Percentiles rank a stretch among this genome's conserved stretches.
These are phyloP conservation scores for Jackrogersella multiformis DNA, from an alignment of 495 filamentous ascomycete species.

Conservation along the genomic window DNA sequence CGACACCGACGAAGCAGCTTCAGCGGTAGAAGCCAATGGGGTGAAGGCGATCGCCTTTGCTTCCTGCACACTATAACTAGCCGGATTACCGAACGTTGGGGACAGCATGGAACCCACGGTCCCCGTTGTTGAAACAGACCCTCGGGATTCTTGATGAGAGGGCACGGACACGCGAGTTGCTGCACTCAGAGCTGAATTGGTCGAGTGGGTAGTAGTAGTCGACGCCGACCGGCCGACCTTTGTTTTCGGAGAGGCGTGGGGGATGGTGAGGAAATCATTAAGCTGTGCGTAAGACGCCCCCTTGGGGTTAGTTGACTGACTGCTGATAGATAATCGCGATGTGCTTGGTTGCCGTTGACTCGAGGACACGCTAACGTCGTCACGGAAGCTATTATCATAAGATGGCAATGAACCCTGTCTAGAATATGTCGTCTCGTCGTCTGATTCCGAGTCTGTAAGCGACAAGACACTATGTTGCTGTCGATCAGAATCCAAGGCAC, in stretches of 20 bases:
- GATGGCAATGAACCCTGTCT: conserved; percentile 32
- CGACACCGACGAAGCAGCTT: conserved; percentile 31
- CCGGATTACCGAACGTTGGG: conserved; percentile 22
- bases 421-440: conserved; percentile 48
- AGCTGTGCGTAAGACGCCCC: conserved; percentile 41
- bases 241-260: conserved; percentile 31
- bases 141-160: conserved; percentile 29
- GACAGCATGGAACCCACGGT: conserved; percentile 30
- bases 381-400: conserved; percentile 32
- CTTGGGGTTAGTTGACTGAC: conserved; percentile 36
- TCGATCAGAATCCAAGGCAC: conserved; percentile 55
- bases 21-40: conserved; percentile 35
- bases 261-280: conserved; percentile 45
- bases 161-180: conserved; percentile 31
- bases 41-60: conserved; percentile 35
- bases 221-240: conserved; percentile 36
- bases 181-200: conserved; percentile 41
- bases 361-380: conserved; percentile 33
- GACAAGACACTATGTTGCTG: conserved; percentile 59
- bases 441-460: conserved; percentile 61
- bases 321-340: conserved; percentile 33
- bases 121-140: conserved; percentile 37
- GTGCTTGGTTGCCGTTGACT: conserved; percentile 27
- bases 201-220: conserved; percentile 30
- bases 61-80: conserved; percentile 38